phyloP scores from a whole-genome alignment of 73 alveolate species.

The Effrenium voratum region DNA sequence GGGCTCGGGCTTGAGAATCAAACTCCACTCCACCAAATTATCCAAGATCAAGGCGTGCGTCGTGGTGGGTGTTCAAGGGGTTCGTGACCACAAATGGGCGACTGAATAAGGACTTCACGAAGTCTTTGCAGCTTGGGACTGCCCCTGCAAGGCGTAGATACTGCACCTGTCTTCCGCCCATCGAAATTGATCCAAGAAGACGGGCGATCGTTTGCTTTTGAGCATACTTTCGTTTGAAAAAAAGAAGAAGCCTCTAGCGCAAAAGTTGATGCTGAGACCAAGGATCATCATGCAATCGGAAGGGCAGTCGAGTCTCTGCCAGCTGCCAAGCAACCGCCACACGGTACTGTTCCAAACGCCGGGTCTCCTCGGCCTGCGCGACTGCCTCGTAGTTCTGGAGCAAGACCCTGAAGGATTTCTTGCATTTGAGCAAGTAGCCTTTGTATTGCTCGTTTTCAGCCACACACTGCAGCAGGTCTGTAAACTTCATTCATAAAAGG shows the following conservation, averaged over 20 bases:
- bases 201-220: too few relatives aligned
- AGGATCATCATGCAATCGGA: background rate
- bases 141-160: slow-evolving; percentile 21
- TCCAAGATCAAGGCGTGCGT: background rate
- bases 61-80: slow-evolving; percentile 2
- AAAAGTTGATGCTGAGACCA: background rate
- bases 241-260: too few relatives aligned
- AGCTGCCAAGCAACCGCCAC: background rate
- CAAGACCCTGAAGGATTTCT: slow-evolving; percentile 22
- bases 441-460: slow-evolving; percentile 52
- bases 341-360: slow-evolving; percentile 31
- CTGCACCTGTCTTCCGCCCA: slow-evolving; percentile 17
- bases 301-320: slow-evolving; percentile 19
- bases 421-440: slow-evolving; percentile 49
- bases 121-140: slow-evolving; percentile 67
- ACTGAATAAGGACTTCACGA: slow-evolving; percentile 40
- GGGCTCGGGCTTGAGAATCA: background rate
- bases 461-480: too few relatives aligned
- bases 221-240: background rate
- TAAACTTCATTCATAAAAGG: too few relatives aligned
- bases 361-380: background rate
- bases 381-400: slow-evolving; percentile 45
- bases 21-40: slow-evolving; percentile 13
- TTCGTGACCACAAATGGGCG: slow-evolving; percentile 1
- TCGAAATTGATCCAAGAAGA: slow-evolving; percentile 30